Evolutionary conservation across 2,329 filamentous ascomycete species (phyloP), one percentile per base, ranked within the genome.

Genomic region (Ceratocystiopsis brevicomis): DNA sequence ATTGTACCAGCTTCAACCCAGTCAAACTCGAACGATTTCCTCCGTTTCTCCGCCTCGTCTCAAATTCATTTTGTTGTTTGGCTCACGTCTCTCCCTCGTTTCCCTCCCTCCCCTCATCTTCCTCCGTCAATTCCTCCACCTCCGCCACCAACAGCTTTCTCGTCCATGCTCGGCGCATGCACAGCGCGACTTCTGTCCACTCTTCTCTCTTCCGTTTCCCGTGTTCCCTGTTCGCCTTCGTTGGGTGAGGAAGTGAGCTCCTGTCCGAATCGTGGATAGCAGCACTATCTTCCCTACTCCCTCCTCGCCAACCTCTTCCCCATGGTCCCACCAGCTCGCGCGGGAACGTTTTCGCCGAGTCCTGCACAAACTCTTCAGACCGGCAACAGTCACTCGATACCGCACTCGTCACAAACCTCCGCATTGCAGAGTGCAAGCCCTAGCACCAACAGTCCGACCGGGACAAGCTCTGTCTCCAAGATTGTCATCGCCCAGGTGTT

Each of bases 401-500:
- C 69, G 41, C 67, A 73, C 61, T 66, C 67, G 53, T 70, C 71
- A 52, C 69, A 74, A 57, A 56, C 65, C 56, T 67, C 68, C 53
- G 63, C 66, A 54, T 60, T 72, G 25, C 25, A 30, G 57, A 73
- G 69, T 66, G 67, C 70, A 52, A 75, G 69, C 60, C 69, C 70
- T 53, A 72, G 67, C 63, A 73, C 69, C 54, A 72, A 64, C 61
- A 76, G 72, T 61, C 71, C 71, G 57, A 76, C 70, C 55, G 70
- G 70, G 60, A 67, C 64, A 51, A 74, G 63, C 57, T 79, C 78
- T 57, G 70, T 96, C 54, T 81, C 81, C 48, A 95, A 92, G 65
- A 90, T 98, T 60, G 86, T 90, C 54, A 79, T 94, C 56, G 86
- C 90, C 51, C 90, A 98, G 67, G 78, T 96, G 52, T 93, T 90